Percentiles rank a stretch among this genome's conserved stretches.
phyloP scores from a whole-genome alignment of 352 stramenopile genomes.

The Phytophthora pseudosyringae region DNA sequence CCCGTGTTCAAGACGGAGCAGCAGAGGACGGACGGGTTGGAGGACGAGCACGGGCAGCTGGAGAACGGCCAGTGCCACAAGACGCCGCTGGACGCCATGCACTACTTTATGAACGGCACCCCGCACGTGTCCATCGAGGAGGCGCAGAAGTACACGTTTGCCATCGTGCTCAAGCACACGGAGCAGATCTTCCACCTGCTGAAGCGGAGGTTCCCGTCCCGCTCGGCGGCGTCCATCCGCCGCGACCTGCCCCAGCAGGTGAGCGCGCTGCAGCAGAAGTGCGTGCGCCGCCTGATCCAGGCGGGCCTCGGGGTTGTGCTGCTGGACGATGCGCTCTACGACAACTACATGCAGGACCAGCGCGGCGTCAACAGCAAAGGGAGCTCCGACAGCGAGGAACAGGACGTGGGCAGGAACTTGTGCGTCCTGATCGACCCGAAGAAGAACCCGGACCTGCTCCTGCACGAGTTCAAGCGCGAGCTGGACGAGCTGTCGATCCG shows the following conservation, averaged over 20 bases:
- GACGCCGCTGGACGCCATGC: constrained; percentile 33
- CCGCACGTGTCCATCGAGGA: constrained; percentile 86
- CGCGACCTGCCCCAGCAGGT: constrained; percentile 77
- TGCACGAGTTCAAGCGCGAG: constrained; percentile 90
- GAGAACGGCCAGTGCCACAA: constrained; percentile 12
- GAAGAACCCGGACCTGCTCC: constrained; percentile 79
- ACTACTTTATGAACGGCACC: constrained; percentile 42
- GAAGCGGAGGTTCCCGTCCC: constrained; percentile 71
- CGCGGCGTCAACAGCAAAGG: constrained; percentile 17
- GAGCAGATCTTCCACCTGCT: constrained; percentile 78
- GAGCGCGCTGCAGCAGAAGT: constrained; percentile 81
- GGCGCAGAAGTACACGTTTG: constrained; percentile 90
- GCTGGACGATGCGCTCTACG: constrained; percentile 76
- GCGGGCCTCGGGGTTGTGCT: constrained; percentile 74
- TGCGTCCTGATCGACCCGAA: constrained; percentile 85
- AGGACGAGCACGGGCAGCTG: constrained; percentile 28
- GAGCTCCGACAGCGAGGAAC: constrained; percentile 47
- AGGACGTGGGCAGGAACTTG: constrained; percentile 70
- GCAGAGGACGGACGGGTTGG: not conserved
- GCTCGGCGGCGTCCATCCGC: constrained; percentile 68
- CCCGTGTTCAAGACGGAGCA: constrained; percentile 42
- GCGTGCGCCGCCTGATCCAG: constrained; percentile 80
- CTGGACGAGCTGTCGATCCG: constrained; percentile 87
- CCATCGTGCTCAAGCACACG: constrained; percentile 85
- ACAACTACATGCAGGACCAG: constrained; percentile 45